phyloP scores from a whole-genome alignment of 805 yeast genomes.

The Geotrichum ghanense region DNA sequence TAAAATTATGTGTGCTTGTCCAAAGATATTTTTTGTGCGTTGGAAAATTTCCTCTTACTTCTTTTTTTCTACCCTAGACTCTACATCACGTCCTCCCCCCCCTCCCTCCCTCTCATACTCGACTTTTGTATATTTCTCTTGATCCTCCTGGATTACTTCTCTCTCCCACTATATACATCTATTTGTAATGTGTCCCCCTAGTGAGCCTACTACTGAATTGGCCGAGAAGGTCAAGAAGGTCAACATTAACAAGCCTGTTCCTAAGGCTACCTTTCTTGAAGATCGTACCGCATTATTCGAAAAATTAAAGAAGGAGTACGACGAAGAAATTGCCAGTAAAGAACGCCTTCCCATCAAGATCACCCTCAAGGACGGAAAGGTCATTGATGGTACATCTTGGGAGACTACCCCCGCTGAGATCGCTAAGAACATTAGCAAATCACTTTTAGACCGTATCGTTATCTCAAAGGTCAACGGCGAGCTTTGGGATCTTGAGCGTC shows the following conservation, averaged over 20 bases:
- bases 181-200: not conserved
- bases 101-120: no score
- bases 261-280: slow-evolving; percentile 76
- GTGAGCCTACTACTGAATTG: slow-evolving; percentile 26
- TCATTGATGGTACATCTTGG: slow-evolving; percentile 69
- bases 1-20: no score
- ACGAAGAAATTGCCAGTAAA: slow-evolving; percentile 55
- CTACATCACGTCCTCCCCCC: no score
- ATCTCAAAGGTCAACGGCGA: slow-evolving; percentile 84
- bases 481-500: slow-evolving; percentile 93
- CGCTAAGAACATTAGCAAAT: slow-evolving; percentile 74
- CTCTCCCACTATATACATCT: not conserved
- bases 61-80: no score
- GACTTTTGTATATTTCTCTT: no score
- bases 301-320: slow-evolving; percentile 64
- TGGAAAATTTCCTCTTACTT: no score
- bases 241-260: slow-evolving; percentile 29
- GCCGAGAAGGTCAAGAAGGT: slow-evolving; percentile 35
- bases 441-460: slow-evolving; percentile 80
- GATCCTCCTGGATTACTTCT: no score
- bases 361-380: slow-evolving; percentile 78
- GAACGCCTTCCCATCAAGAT: slow-evolving; percentile 56
- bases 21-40: no score
- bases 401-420: slow-evolving; percentile 85
- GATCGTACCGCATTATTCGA: slow-evolving; percentile 72